phyloP scores from a whole-genome alignment of 257 asterid genomes.

The Solanum virginianum region DNA sequence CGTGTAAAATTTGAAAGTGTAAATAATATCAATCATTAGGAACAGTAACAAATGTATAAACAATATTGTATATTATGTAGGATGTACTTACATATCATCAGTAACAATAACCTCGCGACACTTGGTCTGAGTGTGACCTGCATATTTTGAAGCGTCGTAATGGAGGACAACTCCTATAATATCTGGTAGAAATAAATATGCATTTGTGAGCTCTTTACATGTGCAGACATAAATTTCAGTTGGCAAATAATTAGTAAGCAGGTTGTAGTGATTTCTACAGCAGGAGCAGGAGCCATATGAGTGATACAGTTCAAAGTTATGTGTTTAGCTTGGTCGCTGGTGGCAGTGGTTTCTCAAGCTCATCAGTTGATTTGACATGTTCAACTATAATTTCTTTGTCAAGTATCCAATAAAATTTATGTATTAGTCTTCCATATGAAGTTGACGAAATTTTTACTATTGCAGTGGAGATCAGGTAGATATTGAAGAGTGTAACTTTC shows the following conservation, averaged over 20 bases:
- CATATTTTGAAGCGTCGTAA: neutral
- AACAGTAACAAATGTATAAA: no score
- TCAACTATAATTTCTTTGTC: neutral
- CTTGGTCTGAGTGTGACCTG: neutral
- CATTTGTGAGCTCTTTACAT: no score
- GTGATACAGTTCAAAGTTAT: neutral
- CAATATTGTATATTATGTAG: neutral
- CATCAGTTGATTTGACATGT: neutral
- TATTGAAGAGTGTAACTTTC: neutral
- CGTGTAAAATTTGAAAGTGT: neutral
- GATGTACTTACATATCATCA: neutral
- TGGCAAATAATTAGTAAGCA: no score
- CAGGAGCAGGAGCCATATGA: neutral
- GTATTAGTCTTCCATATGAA: neutral
- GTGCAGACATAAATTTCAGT: no score
- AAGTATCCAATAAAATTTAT: no score
- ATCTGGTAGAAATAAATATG: neutral
- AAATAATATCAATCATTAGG: neutral
- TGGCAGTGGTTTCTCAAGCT: neutral
- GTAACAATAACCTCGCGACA: neutral
- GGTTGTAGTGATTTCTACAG: neutral
- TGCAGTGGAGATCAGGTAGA: neutral
- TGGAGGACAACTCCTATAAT: neutral
- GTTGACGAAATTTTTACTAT: neutral
- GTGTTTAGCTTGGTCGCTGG: neutral